Base-by-base conservation (phyloP, 306 rosid genomes). In the Dryas octopetala region DNA sequence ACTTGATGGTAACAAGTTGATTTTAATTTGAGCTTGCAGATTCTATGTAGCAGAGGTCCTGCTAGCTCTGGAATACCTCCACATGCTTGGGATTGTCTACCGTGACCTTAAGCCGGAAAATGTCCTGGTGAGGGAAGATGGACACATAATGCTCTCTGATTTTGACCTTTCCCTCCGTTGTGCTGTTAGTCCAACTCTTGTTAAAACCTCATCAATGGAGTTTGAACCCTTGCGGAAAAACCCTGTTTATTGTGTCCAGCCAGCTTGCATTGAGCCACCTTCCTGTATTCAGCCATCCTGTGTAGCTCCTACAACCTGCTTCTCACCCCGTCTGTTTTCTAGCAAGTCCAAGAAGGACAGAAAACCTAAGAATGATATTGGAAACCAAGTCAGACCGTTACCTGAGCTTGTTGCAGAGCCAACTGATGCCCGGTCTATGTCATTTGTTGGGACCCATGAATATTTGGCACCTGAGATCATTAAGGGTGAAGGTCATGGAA, bases 51-150 rank as follows among this genome's bases (percentile, higher is more conserved):
- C 97, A 48, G 98, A 94, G 86, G 96, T 94, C 69, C 87, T 94
- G 28, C 89, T 94, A 64, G 83, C 98, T 43, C 32, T 94, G 86
- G 98, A 94, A 76, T 94, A 94, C 82, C 93, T 94, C 59, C 98
- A 94, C 86, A 94, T 94, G 98, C 98, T 94, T 69, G 98, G 98
- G 77, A 94, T 94, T 79, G 96, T 94, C 68, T 94, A 94, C 89
- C 97, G 98, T n/a, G 98, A 94, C 79, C 96, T 94, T 40, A 94
- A 94, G 86, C 98, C 98, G 0, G 98, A 94, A 85, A 94, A 94
- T 75, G 95, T 94, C 38, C 95, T 94, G 38, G 98, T 94, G 73
- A 83, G 98, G 82, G 97, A 94, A 47, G 98, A 94, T 71, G 98
- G 98, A 48, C 98, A 94, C 74, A 94, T 94, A 69, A 94, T 94